Evolutionary conservation across 768 basidiomycete species (phyloP).

Genomic region (Harrya chromipes): DNA sequence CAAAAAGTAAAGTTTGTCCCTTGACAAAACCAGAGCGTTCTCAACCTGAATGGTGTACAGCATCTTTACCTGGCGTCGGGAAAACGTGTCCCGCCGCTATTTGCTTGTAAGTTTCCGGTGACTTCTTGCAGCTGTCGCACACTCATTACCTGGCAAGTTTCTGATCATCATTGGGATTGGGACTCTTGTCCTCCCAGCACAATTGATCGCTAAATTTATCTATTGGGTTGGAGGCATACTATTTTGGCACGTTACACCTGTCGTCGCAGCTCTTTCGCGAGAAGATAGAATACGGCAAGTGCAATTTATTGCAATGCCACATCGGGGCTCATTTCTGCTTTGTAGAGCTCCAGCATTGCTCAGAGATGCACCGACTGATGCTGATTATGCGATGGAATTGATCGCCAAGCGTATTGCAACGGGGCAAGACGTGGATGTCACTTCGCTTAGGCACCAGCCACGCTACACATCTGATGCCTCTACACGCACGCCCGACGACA

Average conservation of each 20-base stretch:
- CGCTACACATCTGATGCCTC: conserved; percentile 15
- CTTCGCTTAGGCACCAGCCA: conserved; percentile 19
- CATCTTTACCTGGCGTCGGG: conserved; percentile 65
- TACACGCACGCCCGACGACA: conserved; percentile 6
- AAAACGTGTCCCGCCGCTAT: conserved; percentile 48
- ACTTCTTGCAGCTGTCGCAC: neutral
- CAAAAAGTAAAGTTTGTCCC: conserved; percentile 47
- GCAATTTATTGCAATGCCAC: neutral
- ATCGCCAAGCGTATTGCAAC: conserved; percentile 57
- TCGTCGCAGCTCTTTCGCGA: conserved; percentile 50
- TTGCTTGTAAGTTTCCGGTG: conserved; percentile 36
- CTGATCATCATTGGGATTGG: conserved; percentile 38
- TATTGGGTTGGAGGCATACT: conserved; percentile 47
- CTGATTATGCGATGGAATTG: conserved; percentile 68
- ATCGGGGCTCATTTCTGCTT: neutral
- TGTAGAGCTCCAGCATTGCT: conserved; percentile 47
- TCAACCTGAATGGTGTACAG: conserved; percentile 31
- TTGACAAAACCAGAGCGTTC: neutral
- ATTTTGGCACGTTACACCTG: conserved; percentile 64
- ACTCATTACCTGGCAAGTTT: conserved; percentile 27
- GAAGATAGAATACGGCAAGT: conserved; percentile 46
- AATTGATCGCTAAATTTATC: conserved; percentile 45
- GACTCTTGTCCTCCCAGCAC: conserved; percentile 44
- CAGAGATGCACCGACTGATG: conserved; percentile 58
- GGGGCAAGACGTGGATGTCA: conserved; percentile 47